Evolutionary conservation across 768 basidiomycete genomes (phyloP), one percentile per base, ranked within the genome.

Genomic region (Russula ochroleuca): DNA sequence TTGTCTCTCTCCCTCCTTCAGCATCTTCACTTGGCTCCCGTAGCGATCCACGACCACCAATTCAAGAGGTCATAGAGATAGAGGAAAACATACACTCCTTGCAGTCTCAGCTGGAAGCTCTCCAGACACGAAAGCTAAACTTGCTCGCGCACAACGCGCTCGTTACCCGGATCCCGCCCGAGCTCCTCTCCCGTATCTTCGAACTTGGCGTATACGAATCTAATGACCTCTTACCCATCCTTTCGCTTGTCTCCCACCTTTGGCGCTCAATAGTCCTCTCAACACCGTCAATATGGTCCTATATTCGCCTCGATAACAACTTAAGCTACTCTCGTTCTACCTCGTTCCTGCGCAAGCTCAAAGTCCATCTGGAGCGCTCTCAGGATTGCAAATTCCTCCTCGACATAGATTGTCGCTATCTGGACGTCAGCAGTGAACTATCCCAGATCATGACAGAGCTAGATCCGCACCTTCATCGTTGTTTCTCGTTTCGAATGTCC

Each of bases 131-230:
- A 49, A 70, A 70, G 50, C 23, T 66, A 37, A 50, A 69, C n/a
- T 54, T 72, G 7, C 70, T 72, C 13, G 70, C 68, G 7, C 50
- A 59, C 10, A 69, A 67, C 11, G 72, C 73, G 17, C 72, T 73
- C 59, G 70, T 74, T 10, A 51, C 57, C 25, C 66, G 67, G 49
- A 61, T 74, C 15, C 72, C 73, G 1, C 65, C 72, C 7, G 73
- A 74, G 54, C 64, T 74, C 38, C 69, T 74, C 21, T 69, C 70
- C 41, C 70, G 72, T 25, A 67, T 74, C 9, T 72, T 74, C 63
- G 73, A 73, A 59, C 67, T 73, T 21, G 73, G 70, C 14, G 69
- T 72, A 4, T 62, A 73, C 60, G 71, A 73, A 37, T 40, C 62
- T 50, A 50, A 68, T 21, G 65, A 71, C 2, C 67, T 73, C 43